Base-by-base conservation (phyloP, 345 rosid genomes). In the Sisymbrium irio region DNA sequence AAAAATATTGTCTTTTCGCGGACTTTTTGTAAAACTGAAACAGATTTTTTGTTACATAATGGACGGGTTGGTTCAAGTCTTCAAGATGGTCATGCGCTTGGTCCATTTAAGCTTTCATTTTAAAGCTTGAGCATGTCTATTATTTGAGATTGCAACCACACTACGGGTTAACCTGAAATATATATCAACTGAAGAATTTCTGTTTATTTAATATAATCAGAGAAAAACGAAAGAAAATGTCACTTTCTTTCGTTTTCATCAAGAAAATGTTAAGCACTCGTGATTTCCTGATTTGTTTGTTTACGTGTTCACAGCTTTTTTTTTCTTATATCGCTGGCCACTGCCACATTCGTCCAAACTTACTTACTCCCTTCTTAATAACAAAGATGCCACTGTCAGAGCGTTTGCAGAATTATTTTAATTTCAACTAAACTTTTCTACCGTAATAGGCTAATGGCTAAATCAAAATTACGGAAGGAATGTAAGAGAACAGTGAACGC, bases 281-380 rank as follows among this genome's bases (percentile, higher is more conserved):
- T 73, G 71, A 73, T 30, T 17, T 44, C 58, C 12, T 44, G 8
- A 22, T 73, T 73, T 73, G 77, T 64, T 55, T 73, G 9, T 42
- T 53, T 63, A 63, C 45, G 61, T 14, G 54, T 42, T 54, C 64
- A 63, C 64, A 54, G 14, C 28, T 7, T 61, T 72, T 49, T 7
- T 61, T 72, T 49, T 41, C 25, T 41, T 22, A 30, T 53, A 53
- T 63, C 70, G 28, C 28, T 41, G 15, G 36, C 45, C 12, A 72
- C 55, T 51, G 62, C 54, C 62, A 41, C 55, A 51, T 72, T 62
- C 60, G 50, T 71, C 59, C 30, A 57, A 17, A 69, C 45, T 22
- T 57, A 3, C 20, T 57, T 15, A 44, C 47, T 22, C 37, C 19
- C 47, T 22, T 45, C 9, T 45, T 46, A 59, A 46, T 70, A 20